Evolutionary conservation across 345 rosid species (phyloP).

Genomic region (Dipteronia dyeriana): DNA sequence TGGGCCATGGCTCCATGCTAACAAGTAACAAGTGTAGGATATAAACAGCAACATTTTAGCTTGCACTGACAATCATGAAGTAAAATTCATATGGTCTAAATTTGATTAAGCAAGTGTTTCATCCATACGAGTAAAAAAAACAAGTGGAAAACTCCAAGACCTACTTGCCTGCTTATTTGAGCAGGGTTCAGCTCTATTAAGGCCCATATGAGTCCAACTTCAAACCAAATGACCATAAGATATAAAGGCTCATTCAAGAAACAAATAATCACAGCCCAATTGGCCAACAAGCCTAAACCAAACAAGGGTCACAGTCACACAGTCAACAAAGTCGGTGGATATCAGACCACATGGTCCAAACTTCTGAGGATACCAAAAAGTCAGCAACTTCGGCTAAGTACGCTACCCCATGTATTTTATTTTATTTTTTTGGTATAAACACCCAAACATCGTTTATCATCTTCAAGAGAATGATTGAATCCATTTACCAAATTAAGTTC

Average conservation of each 20-base stretch:
- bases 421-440: not conserved
- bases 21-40: no score
- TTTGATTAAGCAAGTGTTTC: not conserved
- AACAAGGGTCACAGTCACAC: not conserved
- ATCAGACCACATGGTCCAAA: slow-evolving; percentile 10
- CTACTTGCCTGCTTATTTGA: not conserved
- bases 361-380: not conserved
- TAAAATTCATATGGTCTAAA: not conserved
- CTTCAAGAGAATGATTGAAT: not conserved
- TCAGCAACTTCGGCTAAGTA: slow-evolving; percentile 3
- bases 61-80: not conserved
- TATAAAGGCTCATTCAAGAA: no score
- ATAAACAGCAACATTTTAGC: not conserved
- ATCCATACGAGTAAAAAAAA: no score
- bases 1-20: not conserved
- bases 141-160: no score
- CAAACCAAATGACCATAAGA: no score
- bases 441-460: not conserved
- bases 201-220: not conserved
- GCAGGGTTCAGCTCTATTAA: not conserved
- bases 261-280: not conserved
- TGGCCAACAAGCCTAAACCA: not conserved
- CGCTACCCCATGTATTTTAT: not conserved
- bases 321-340: slow-evolving; percentile 15
- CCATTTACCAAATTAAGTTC: not conserved